A percentile compares a stretch with the other conserved stretches of the same genome.
Conservation (phyloP, 495 filamentous ascomycete species). For the Cladorrhinum samala region DNA sequence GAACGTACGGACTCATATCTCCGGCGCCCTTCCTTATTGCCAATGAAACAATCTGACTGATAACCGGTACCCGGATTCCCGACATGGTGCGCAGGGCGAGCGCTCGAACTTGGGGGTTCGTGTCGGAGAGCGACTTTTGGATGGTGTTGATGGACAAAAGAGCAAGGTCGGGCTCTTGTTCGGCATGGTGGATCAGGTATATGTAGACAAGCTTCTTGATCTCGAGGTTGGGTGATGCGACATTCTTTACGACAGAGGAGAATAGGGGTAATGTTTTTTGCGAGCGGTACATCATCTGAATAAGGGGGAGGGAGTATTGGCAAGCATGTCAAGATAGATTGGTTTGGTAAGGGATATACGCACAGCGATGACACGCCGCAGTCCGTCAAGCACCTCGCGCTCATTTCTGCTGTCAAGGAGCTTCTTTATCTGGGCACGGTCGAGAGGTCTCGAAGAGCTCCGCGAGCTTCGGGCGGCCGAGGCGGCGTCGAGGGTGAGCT, state of each 20-base stretch:
- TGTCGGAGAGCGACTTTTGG: conserved; percentile 90
- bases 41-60: conserved; percentile 94
- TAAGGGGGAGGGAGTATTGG: conserved; percentile 17
- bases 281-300: conserved; percentile 85
- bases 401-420: conserved; percentile 92
- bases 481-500: conserved; percentile 94
- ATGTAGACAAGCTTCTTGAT: conserved; percentile 98
- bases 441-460: conserved; percentile 44
- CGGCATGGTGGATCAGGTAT: conserved; percentile 91
- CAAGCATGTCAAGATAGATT: neutral
- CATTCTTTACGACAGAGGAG: conserved; percentile 92
- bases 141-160: conserved; percentile 97
- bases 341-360: conserved; percentile 18
- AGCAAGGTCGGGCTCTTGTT: conserved; percentile 89
- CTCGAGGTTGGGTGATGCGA: conserved; percentile 82
- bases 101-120: conserved; percentile 81
- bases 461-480: conserved; percentile 60
- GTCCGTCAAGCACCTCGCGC: conserved; percentile 83
- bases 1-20: conserved; percentile 91
- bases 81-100: conserved; percentile 93
- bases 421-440: conserved; percentile 73
- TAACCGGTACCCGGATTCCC: conserved; percentile 92
- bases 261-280: conserved; percentile 82
- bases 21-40: conserved; percentile 87
- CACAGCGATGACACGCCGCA: conserved; percentile 87